These are phyloP conservation scores for Neonectria faginata DNA, from an alignment of 2,329 filamentous ascomycete species.

Conservation along the genomic window DNA sequence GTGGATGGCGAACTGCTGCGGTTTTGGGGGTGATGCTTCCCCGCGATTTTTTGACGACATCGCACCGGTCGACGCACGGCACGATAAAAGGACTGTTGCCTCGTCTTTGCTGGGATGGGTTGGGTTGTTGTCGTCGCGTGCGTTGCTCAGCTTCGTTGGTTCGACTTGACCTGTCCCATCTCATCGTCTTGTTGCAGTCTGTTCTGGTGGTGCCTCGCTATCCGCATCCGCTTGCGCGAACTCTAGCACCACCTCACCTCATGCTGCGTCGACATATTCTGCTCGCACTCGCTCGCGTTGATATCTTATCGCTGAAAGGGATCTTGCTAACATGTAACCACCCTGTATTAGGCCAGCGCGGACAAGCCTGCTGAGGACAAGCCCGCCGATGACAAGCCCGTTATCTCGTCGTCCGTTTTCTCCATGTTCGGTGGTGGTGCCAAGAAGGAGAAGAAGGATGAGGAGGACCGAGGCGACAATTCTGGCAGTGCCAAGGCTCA, in stretches of 20 bases:
- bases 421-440: constrained; percentile 98
- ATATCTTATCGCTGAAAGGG: not conserved
- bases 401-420: constrained; percentile 79
- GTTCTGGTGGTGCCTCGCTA: not conserved
- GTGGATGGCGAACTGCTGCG: constrained; percentile 12
- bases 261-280: not conserved
- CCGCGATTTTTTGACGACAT: constrained; percentile 20
- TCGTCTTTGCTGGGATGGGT: not conserved
- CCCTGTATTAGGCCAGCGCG: not conserved
- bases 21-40: constrained; percentile 19
- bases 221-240: not conserved
- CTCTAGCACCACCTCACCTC: not conserved
- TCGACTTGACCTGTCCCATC: not conserved
- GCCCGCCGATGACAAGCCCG: constrained; percentile 53
- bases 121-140: not conserved
- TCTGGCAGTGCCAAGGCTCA: constrained; percentile 90
- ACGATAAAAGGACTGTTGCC: not conserved
- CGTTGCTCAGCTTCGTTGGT: not conserved
- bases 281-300: not conserved
- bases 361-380: not conserved
- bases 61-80: constrained; percentile 7
- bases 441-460: constrained; percentile 95
- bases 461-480: constrained; percentile 83
- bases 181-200: constrained; percentile 11
- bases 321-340: constrained; percentile 12